These are phyloP conservation scores for Adiantum capillusveneris DNA, from an alignment of 75 land plant species.

Conservation along the genomic window DNA sequence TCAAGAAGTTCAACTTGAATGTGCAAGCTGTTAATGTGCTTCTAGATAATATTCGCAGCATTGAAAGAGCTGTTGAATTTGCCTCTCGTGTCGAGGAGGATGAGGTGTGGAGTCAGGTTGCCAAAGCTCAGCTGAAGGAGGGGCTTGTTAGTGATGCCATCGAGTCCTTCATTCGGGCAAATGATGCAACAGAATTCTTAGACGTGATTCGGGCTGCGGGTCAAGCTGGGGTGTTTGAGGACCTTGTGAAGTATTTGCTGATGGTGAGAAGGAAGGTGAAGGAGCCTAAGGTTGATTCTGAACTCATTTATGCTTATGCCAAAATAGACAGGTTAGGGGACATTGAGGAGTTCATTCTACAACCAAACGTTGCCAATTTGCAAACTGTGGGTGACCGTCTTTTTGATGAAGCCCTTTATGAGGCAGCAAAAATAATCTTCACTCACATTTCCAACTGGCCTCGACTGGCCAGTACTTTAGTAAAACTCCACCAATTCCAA, in stretches of 20 bases:
- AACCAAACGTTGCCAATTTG: constrained; percentile 97
- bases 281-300: constrained; percentile 95
- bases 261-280: constrained; percentile 93
- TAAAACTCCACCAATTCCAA: constrained; percentile 83
- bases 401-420: constrained; percentile 86
- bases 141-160: constrained; percentile 98
- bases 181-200: constrained; percentile 85
- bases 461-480: constrained; percentile 78
- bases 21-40: constrained; percentile 96
- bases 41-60: constrained; percentile 82
- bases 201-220: constrained; percentile 84
- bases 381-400: constrained; percentile 92
- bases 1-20: constrained; percentile 94
- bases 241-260: constrained; percentile 78
- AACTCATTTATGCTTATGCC: constrained; percentile 97
- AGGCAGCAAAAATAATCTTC: constrained; percentile 94
- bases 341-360: constrained; percentile 92
- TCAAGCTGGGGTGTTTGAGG: constrained; percentile 63
- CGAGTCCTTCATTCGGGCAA: constrained; percentile 95
- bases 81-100: constrained; percentile 98
- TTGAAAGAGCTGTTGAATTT: constrained; percentile 96
- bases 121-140: constrained; percentile 91
- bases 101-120: constrained; percentile 99
- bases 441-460: constrained; percentile 97
- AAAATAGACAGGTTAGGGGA: constrained; percentile 85